Evolutionary conservation across 1,284 basidiomycete species (phyloP), one percentile per base, ranked within the genome.

Genomic region (Porogramme epimiltina): DNA sequence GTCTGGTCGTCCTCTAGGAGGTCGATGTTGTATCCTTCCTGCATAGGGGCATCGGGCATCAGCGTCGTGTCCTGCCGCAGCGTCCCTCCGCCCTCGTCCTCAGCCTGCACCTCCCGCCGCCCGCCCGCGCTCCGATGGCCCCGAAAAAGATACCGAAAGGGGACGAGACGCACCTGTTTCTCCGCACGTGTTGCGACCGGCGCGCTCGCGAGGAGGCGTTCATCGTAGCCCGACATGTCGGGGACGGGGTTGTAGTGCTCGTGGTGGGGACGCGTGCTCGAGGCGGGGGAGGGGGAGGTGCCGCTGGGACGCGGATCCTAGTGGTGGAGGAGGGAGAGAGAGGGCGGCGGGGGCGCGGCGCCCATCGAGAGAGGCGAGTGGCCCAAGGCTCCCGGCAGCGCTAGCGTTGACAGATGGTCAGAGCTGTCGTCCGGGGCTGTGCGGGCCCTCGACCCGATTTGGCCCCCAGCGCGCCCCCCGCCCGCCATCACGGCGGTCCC

Each of bases 21-120:
- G 54, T 77, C 73, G 51, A 79, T 69, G 49, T 74, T 74, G 65
- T 84, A 83, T 4, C 80, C 80, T 71, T 77, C 74, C 80, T 82
- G 56, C 39, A 39, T 15, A 22, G 23, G 5, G 20, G 19, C n/a
- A 13, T 20, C 24, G 23, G 23, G 3, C 19, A n/a, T n/a, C n/a
- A n/a, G n/a, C n/a, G n/a, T n/a, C n/a, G n/a, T n/a, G n/a, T 22
- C 38, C 34, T 38, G 34, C 44, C 31, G 28, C 34, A n/a, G 4
- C 42, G 3, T 28, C 24, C 28, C 31, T 8, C 6, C 18, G 13
- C 23, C 13, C 24, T 16, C 28, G 28, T 31, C 9, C 9, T 31
- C 28, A 31, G 28, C 28, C 8, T 31, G 28, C 28, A n/a, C n/a
- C n/a, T n/a, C n/a, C n/a, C n/a, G n/a, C n/a, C 24, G 47, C 15